These are phyloP conservation scores for Saccharomyces hybrid DNA, from an alignment of 1,139 yeast genomes.

Conservation along the genomic window DNA sequence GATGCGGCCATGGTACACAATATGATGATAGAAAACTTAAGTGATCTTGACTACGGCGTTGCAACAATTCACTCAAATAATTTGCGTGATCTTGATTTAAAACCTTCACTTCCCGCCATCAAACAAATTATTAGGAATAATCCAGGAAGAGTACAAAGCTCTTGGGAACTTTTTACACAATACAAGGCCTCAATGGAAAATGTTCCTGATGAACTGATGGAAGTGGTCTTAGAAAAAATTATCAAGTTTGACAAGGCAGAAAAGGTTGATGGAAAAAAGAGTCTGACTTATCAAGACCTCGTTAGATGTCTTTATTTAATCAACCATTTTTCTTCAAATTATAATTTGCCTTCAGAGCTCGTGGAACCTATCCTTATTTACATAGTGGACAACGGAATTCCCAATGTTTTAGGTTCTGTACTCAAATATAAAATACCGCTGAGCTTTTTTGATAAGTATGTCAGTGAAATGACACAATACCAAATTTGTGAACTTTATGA, in stretches of 20 bases:
- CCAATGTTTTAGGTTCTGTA: background rate
- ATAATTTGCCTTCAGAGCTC: background rate
- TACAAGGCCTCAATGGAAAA: slow-evolving; percentile 6
- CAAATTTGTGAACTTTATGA: slow-evolving; percentile 12
- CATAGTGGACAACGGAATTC: background rate
- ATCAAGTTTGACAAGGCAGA: slow-evolving; percentile 20
- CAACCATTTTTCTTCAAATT: background rate
- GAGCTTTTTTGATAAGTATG: slow-evolving; percentile 9
- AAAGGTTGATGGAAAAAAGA: slow-evolving; percentile 17
- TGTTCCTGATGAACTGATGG: slow-evolving; percentile 16
- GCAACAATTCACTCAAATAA: slow-evolving; percentile 23
- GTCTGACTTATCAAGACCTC: slow-evolving; percentile 13
- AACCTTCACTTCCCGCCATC: background rate
- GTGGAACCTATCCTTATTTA: background rate
- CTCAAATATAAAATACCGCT: slow-evolving; percentile 8
- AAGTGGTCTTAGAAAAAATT: slow-evolving; percentile 15
- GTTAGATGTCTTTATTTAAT: slow-evolving; percentile 7
- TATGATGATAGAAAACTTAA: slow-evolving; percentile 23
- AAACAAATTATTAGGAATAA: slow-evolving; percentile 13
- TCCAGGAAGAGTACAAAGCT: slow-evolving; percentile 29
- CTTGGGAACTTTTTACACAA: slow-evolving; percentile 25
- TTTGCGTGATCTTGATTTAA: slow-evolving; percentile 9
- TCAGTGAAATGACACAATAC: slow-evolving; percentile 10
- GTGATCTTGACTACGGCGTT: slow-evolving; percentile 23
- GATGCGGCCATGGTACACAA: slow-evolving; percentile 22